Conservation (phyloP, 1,284 basidiomycete genomes). For the Puccinia horiana region DNA sequence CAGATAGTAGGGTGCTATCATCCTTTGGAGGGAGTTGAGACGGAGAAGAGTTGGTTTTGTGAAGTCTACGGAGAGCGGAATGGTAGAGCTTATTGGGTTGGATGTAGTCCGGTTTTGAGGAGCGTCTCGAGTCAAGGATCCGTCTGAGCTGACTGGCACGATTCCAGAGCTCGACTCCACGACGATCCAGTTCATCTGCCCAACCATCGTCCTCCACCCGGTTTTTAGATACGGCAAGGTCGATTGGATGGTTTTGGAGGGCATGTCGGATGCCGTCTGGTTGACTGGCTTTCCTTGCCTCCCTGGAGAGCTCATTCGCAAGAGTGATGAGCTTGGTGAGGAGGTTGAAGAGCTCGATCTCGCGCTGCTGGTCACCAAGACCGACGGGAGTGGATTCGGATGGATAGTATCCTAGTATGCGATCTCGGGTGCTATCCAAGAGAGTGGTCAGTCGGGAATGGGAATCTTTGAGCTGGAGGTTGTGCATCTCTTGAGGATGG, state of each 20-base stretch:
- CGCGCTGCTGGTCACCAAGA: constrained; percentile 3
- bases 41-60: not conserved
- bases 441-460: not conserved
- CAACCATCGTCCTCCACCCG: not conserved
- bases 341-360: constrained; percentile 7
- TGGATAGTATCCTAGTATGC: constrained; percentile 19
- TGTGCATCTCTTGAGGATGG: not conserved
- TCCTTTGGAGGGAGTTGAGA: constrained; percentile 12
- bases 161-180: constrained; percentile 49
- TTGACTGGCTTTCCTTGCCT: not conserved
- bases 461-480: not conserved
- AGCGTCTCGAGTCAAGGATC: not conserved
- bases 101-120: constrained; percentile 1
- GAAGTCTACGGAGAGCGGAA: not conserved
- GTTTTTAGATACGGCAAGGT: not conserved
- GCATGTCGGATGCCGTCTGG: not conserved
- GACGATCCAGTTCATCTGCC: constrained; percentile 41
- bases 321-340: constrained; percentile 14
- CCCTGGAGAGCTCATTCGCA: constrained; percentile 1
- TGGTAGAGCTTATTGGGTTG: constrained; percentile 12
- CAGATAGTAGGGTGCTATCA: not conserved
- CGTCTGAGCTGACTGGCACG: constrained; percentile 37
- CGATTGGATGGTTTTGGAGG: not conserved
- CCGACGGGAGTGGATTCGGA: not conserved
- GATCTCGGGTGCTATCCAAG: constrained; percentile 11